phyloP scores from a whole-genome alignment of 1,284 basidiomycete species.

The Pyrrhoderma lamaoense region DNA sequence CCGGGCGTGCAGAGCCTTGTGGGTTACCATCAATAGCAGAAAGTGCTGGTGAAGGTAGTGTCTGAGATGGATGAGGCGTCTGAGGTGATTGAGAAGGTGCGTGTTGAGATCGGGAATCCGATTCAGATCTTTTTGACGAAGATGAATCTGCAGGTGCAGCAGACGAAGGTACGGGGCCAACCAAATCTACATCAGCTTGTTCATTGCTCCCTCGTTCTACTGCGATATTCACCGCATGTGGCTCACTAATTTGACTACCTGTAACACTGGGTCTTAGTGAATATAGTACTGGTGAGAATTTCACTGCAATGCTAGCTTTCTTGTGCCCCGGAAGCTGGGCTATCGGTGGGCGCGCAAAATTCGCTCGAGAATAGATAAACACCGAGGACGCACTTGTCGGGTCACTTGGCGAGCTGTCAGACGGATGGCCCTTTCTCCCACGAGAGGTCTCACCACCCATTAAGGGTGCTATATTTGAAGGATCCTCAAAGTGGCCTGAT shows the following conservation, averaged over 20 bases:
- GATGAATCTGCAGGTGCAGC: neutral
- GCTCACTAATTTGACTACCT: conserved; percentile 34
- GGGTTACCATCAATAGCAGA: conserved; percentile 41
- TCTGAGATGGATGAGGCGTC: conserved; percentile 17
- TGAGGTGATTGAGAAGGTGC: conserved; percentile 20
- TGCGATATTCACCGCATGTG: conserved; percentile 51
- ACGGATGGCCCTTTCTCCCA: conserved; percentile 47
- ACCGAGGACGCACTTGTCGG: conserved; percentile 57
- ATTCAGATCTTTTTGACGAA: neutral
- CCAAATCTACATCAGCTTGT: conserved; percentile 48
- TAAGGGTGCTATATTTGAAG: conserved; percentile 45
- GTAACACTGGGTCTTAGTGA: conserved; percentile 65
- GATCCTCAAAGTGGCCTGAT: conserved; percentile 93
- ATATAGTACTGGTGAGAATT: conserved; percentile 91
- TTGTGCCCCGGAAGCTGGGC: conserved; percentile 95
- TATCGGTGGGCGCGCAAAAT: conserved; percentile 85
- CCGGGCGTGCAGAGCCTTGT: conserved; percentile 43
- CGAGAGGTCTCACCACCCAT: conserved; percentile 33
- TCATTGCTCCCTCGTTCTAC: conserved; percentile 64
- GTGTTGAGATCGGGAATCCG: conserved; percentile 12
- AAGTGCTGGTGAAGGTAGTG: conserved; percentile 47
- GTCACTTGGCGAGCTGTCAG: conserved; percentile 28
- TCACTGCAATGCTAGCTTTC: conserved; percentile 88
- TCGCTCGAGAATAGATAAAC: conserved; percentile 93
- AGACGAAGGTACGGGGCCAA: conserved; percentile 20